Percentiles rank a stretch among this genome's conserved stretches.
phyloP scores from a whole-genome alignment of 2,329 filamentous ascomycete species.

The Apiospora pterosperma region DNA sequence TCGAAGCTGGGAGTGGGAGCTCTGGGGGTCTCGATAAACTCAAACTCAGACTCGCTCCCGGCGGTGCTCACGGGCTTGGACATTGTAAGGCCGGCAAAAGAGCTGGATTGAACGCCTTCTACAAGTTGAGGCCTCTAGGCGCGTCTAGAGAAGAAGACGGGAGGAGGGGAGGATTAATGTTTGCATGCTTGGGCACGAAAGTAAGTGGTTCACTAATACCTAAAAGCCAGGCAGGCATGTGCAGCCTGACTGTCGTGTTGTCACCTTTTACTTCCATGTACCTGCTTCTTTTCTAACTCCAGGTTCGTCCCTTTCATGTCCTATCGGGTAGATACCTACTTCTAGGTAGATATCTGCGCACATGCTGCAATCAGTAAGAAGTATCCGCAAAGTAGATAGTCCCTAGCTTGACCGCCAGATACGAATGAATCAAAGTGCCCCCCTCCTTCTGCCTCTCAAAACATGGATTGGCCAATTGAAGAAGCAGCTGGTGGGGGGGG shows the following conservation, averaged over 20 bases:
- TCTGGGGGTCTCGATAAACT: constrained; percentile 60
- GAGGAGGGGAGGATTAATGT: background rate
- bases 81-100: constrained; percentile 32
- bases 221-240: background rate
- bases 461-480: background rate
- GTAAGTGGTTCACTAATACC: background rate
- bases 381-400: no score
- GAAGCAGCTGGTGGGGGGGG: background rate
- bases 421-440: background rate
- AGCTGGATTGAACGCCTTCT: background rate
- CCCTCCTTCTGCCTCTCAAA: background rate
- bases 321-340: background rate
- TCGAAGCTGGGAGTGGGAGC: constrained; percentile 46
- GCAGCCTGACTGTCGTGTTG: background rate
- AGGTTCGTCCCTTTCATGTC: background rate
- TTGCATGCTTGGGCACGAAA: background rate
- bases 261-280: background rate
- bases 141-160: background rate
- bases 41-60: constrained; percentile 54
- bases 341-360: background rate
- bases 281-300: background rate
- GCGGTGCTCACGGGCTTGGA: constrained; percentile 36
- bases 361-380: background rate
- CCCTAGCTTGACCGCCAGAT: background rate
- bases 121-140: background rate